Conservation (phyloP, 1,139 yeast genomes). For the Hyphopichia khmerensis region DNA sequence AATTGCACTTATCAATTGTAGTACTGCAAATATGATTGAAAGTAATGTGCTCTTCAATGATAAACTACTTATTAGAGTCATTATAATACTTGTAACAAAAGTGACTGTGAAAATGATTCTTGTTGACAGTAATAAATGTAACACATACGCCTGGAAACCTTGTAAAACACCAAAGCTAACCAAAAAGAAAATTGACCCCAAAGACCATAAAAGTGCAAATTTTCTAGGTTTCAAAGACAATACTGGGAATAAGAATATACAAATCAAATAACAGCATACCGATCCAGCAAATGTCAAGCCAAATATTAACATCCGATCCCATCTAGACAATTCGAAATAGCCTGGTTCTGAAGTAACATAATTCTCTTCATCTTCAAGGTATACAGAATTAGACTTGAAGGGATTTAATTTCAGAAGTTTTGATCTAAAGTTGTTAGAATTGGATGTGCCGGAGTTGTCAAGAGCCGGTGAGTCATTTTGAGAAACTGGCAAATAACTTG, state of each 20-base stretch:
- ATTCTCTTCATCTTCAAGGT: conserved; percentile 44
- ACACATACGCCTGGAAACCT: conserved; percentile 49
- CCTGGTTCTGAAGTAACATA: conserved; percentile 49
- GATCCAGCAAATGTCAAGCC: conserved; percentile 57
- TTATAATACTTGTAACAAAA: conserved; percentile 47
- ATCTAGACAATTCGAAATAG: conserved; percentile 49
- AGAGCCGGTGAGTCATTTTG: conserved; percentile 35
- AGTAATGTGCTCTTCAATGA: conserved; percentile 47
- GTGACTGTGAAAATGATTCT: conserved; percentile 51
- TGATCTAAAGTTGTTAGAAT: conserved; percentile 22
- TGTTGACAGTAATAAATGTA: conserved; percentile 50
- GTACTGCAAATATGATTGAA: conserved; percentile 49
- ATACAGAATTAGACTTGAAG: conserved; percentile 34
- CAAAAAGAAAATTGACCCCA: conserved; percentile 58
- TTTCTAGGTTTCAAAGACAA: conserved; percentile 56
- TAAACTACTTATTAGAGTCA: conserved; percentile 50
- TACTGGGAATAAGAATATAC: conserved; percentile 57
- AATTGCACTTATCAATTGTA: conserved; percentile 52
- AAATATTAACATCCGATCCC: conserved; percentile 61
- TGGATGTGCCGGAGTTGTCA: conserved; percentile 41
- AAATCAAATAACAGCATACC: conserved; percentile 50
- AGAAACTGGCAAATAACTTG: conserved; percentile 29
- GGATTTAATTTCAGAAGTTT: conserved; percentile 41
- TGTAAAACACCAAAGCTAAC: conserved; percentile 59
- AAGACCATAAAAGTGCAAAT: conserved; percentile 60